Evolutionary conservation across 2,329 filamentous ascomycete species (phyloP), one percentile per base, ranked within the genome.

Genomic region (Boeremia lycopersici): DNA sequence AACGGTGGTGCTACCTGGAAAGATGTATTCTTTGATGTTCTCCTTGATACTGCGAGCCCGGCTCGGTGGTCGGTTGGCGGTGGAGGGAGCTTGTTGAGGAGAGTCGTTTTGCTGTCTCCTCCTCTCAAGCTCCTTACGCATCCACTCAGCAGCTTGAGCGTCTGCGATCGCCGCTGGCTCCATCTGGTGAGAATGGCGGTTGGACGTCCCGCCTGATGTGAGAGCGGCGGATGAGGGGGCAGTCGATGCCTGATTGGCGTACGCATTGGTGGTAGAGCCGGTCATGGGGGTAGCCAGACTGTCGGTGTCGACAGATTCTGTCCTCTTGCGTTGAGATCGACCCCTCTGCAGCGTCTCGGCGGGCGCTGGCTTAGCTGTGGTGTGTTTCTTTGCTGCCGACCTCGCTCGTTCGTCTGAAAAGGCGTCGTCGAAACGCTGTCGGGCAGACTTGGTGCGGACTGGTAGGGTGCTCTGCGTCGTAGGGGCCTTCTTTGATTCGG

Each of bases 71-170:
- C 68, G 69, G 40, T 62, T 59, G n/a, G 68, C 59, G 2, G 63
- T 53, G 15, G 63, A 57, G 11, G 59, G 57, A 26, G 61, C 60
- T 23, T 63, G 64, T 19, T 66, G 59, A 11, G 70, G 62, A 1
- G 62, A 57, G 10, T 56, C 52, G 7, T 63, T 52, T 13, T 67
- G 60, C 17, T 65, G 62, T 25, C 62, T 63, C 41, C 73, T 69
- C 62, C 74, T 79, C 46, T 78, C 77, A 29, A 76, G 61, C 56
- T 79, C 76, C 31, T 68, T 63, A 13, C 72, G 74, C 76, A 79
- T 78, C 77, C 77, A 78, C 34, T 78, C 77, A 3, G 72, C 67
- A 34, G 77, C 72, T 12, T 72, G 65, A 9, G 72, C 68, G 45
- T 78, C 76, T 19, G 74, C 69, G 38, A 73, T 69, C n/a, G 73